Evolutionary conservation across 257 asterid species (phyloP).

Genomic region (Linaria vulgaris): DNA sequence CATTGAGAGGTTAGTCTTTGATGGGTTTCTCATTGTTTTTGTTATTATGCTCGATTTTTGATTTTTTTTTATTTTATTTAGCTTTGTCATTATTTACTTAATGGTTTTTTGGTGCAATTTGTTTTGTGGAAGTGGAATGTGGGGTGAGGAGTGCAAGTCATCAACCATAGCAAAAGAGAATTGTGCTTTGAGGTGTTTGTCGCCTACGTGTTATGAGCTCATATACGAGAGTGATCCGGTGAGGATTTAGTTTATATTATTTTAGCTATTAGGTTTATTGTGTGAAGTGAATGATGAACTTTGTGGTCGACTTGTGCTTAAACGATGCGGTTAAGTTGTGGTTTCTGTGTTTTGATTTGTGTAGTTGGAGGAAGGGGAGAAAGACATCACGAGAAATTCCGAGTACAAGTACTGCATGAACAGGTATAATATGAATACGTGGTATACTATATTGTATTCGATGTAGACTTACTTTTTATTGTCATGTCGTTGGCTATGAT

Average conservation of each 20-base stretch:
- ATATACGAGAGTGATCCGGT: constrained; percentile 94
- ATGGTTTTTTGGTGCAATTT: constrained; percentile 22
- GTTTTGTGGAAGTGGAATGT: constrained; percentile 59
- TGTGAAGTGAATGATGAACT: too few relatives aligned
- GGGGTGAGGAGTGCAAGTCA: constrained; percentile 79
- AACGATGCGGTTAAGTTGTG: too few relatives aligned
- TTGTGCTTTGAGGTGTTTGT: constrained; percentile 80
- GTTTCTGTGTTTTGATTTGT: constrained; percentile 27
- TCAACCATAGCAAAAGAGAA: constrained; percentile 75
- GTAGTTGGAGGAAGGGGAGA: constrained; percentile 96
- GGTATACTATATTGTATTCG: neutral
- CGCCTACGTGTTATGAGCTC: constrained; percentile 76
- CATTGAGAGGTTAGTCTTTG: constrained; percentile 62
- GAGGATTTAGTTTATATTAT: constrained; percentile 24
- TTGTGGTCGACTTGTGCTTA: too few relatives aligned
- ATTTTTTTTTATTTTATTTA: neutral
- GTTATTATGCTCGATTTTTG: neutral
- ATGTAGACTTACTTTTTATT: too few relatives aligned
- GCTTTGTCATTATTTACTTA: constrained; percentile 6
- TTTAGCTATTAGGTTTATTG: neutral
- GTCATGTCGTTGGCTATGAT: neutral
- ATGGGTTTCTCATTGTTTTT: constrained; percentile 8
- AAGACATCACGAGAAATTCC: constrained; percentile 65
- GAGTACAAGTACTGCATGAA: constrained; percentile 96
- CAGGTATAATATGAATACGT: constrained; percentile 48